Evolutionary conservation across 805 yeast species (phyloP), one percentile per base, ranked within the genome.

Genomic region (Alloascoidea africana): DNA sequence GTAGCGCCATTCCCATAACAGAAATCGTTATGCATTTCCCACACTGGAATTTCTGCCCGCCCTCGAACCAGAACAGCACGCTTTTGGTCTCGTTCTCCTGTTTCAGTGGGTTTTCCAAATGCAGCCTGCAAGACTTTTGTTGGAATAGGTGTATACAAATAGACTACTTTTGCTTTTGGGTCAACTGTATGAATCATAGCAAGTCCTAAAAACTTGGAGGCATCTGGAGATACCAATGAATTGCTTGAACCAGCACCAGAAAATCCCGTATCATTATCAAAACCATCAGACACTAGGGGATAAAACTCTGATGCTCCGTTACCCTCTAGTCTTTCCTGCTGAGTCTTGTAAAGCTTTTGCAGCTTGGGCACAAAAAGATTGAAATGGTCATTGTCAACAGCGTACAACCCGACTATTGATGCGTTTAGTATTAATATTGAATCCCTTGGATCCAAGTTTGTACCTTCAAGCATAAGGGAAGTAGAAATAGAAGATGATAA

Each of bases 141-240:
- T 23, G 40, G 46, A 4, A 38, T 36, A 0, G 84, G 85, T 0
- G 79, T 56, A 46, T 80, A 75, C 1, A 84, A 37, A 40, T 79
- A 74, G 34, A 81, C 46, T 13, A 57, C 43, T 5, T 58, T 48
- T 1, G 55, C 48, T 0, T 42, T 40, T 0, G 43, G 40, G 44
- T 76, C 67, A 8, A 83, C 55, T 1, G 89, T 78, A 49, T 85
- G 95, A 0, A 84, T 62, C 36, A 83, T 58, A 1, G 70, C 74
- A 23, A 79, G 53, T 0, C 82, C 77, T 14, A 63, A 44, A 42
- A 68, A 73, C 2, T 46, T 39, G 11, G 53, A 18, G 1, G 40
- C 39, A 6, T 40, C 38, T n/a, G 40, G 19, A 8, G 37, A 14
- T 14, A 44, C 36, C 32, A 34, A 34, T 35, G 36, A 13, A 15